Evolutionary conservation across 2,329 filamentous ascomycete species (phyloP).

Genomic region (Botryotinia globosa): DNA sequence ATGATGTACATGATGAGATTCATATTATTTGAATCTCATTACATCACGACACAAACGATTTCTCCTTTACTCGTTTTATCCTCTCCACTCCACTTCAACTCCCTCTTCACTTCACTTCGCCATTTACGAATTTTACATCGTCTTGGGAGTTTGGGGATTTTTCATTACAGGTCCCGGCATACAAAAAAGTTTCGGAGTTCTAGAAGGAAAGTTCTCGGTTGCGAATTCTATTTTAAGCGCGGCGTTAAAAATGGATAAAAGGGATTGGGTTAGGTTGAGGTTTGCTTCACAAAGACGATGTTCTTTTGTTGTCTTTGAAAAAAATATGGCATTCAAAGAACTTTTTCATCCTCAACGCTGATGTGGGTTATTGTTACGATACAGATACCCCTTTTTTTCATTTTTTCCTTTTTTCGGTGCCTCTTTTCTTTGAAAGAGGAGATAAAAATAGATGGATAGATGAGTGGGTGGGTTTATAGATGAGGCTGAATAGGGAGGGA

Average conservation of each 20-base stretch:
- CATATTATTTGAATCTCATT: background rate
- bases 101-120: background rate
- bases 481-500: background rate
- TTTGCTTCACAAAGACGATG: background rate
- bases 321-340: background rate
- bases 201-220: background rate
- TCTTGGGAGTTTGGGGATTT: background rate
- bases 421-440: background rate
- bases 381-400: background rate
- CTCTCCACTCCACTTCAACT: background rate
- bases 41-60: background rate
- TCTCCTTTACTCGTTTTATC: background rate
- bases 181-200: constrained; percentile 24
- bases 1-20: background rate
- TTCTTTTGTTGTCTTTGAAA: background rate
- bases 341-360: background rate
- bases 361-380: background rate
- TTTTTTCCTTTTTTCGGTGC: background rate
- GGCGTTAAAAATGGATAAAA: background rate
- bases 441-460: background rate
- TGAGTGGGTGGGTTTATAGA: background rate
- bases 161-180: background rate
- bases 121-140: background rate
- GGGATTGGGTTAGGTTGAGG: background rate
- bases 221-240: background rate